Conservation (phyloP, 768 basidiomycete genomes). For the Guyanaporus albipodus region DNA sequence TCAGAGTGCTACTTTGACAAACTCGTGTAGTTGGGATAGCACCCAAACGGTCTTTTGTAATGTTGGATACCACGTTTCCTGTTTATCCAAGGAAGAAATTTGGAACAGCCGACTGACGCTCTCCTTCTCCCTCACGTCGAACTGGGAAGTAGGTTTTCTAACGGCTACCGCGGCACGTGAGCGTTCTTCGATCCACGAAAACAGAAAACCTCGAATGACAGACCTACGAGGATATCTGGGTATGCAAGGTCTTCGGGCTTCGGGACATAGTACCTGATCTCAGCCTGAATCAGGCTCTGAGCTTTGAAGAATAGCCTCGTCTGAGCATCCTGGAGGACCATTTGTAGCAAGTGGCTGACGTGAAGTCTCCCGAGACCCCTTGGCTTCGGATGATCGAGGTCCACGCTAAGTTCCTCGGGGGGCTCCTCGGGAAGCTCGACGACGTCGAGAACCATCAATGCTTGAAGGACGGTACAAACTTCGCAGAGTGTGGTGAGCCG, state of each 20-base stretch:
- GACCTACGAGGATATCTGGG: slow-evolving; percentile 76
- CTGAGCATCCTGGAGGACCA: slow-evolving; percentile 95
- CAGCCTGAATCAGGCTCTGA: slow-evolving; percentile 84
- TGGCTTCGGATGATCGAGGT: slow-evolving; percentile 35
- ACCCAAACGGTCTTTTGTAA: slow-evolving; percentile 89
- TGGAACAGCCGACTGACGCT: slow-evolving; percentile 67
- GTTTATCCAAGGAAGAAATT: slow-evolving; percentile 64
- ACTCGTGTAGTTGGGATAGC: slow-evolving; percentile 82
- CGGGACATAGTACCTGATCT: slow-evolving; percentile 80
- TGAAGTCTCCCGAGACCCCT: slow-evolving; percentile 60
- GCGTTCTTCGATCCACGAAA: neutral
- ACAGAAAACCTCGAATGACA: slow-evolving; percentile 21
- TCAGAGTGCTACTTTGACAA: slow-evolving; percentile 68
- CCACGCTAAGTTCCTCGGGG: slow-evolving; percentile 33
- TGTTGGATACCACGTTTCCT: slow-evolving; percentile 91
- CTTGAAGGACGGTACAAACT: slow-evolving; percentile 94
- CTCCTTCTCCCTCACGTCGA: slow-evolving; percentile 62
- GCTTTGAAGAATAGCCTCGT: slow-evolving; percentile 95
- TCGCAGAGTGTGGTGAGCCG: slow-evolving; percentile 85
- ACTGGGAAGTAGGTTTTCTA: slow-evolving; percentile 40
- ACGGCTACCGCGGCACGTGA: slow-evolving; percentile 36
- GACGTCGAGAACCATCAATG: slow-evolving; percentile 90
- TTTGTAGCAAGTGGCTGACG: slow-evolving; percentile 75
- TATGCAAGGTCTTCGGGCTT: slow-evolving; percentile 80
- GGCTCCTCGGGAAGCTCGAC: slow-evolving; percentile 35